Evolutionary conservation across 2,329 filamentous ascomycete species (phyloP).

Genomic region (Pestalotiopsis sp.): DNA sequence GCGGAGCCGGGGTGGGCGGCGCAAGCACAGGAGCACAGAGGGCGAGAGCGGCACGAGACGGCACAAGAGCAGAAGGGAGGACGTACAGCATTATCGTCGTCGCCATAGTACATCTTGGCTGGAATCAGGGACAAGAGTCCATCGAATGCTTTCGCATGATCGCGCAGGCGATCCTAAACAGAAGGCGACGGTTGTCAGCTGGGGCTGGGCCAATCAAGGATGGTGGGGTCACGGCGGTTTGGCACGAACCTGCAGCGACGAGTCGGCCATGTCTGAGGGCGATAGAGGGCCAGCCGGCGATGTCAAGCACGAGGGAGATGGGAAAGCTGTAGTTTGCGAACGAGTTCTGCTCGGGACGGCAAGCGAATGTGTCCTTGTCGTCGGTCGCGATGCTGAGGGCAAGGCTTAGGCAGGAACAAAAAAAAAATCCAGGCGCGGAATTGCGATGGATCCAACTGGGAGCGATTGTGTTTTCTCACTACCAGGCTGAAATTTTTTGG

Average conservation of each 20-base stretch:
- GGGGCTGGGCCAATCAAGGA: background rate
- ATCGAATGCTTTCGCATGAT: constrained; percentile 76
- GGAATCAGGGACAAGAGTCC: constrained; percentile 86
- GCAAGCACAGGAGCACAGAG: background rate
- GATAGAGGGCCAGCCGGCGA: background rate
- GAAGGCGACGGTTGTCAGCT: constrained; percentile 11
- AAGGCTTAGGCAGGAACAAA: background rate
- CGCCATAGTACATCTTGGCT: constrained; percentile 87
- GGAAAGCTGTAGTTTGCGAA: background rate
- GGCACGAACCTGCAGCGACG: constrained; percentile 29
- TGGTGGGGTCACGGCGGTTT: constrained; percentile 5
- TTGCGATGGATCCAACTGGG: background rate
- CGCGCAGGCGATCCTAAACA: constrained; percentile 57
- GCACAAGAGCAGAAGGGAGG: constrained; percentile 12
- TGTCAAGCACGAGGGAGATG: background rate
- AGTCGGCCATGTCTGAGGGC: constrained; percentile 24
- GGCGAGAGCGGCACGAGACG: background rate
- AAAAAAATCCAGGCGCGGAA: background rate
- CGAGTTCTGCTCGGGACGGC: background rate
- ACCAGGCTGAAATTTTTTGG: constrained; percentile 11
- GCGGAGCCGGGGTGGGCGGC: background rate
- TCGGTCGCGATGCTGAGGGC: background rate
- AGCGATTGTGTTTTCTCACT: background rate
- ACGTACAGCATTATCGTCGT: constrained; percentile 82
- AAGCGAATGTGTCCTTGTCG: background rate